Evolutionary conservation across 192 early-diverging fungal genomes (phyloP).

Genomic region (Rhizophagus sp.): DNA sequence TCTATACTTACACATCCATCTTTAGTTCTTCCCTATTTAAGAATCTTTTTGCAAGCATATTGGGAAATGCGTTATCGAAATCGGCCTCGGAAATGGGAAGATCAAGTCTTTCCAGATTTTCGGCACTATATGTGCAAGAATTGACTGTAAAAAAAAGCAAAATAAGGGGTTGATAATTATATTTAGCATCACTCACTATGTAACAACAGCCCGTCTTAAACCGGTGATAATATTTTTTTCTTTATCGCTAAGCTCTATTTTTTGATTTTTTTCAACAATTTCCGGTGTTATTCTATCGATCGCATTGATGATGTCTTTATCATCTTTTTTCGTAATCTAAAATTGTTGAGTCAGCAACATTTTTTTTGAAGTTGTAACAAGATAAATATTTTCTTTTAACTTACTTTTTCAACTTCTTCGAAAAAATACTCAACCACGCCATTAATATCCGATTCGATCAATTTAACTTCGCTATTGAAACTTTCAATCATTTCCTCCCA

Average conservation of each 20-base stretch:
- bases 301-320: conserved; percentile 16
- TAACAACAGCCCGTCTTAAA: conserved; percentile 18
- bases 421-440: conserved; percentile 28
- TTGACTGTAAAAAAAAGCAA: too few species aligned
- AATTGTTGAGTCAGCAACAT: conserved; percentile 17
- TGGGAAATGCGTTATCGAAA: neutral
- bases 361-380: conserved; percentile 25
- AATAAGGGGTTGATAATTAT: too few species aligned
- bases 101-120: neutral
- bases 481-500: conserved; percentile 28
- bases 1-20: neutral
- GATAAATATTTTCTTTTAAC: conserved; percentile 27
- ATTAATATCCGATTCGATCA: neutral
- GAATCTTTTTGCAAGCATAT: neutral
- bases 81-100: neutral
- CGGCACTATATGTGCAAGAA: neutral
- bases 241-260: conserved; percentile 24
- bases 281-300: conserved; percentile 26
- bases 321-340: conserved; percentile 29
- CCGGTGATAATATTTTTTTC: conserved; percentile 22
- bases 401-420: conserved; percentile 33
- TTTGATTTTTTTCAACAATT: conserved; percentile 24
- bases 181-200: too few species aligned
- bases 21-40: neutral
- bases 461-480: conserved; percentile 28